Evolutionary conservation across 2,329 filamentous ascomycete species (phyloP).

Genomic region (Onygenales sp.): DNA sequence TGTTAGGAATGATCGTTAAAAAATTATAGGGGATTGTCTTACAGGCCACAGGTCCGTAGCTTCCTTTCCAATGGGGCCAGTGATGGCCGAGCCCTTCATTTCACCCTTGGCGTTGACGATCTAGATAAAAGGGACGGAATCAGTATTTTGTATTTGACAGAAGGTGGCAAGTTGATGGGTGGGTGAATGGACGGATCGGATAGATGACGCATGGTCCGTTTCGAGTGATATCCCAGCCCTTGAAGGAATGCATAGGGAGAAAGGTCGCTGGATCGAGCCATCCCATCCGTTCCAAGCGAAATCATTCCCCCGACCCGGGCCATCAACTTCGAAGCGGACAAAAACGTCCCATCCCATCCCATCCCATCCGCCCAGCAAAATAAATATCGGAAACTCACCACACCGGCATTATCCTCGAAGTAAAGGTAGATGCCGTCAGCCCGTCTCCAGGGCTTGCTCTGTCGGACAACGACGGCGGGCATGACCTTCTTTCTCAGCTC

Average conservation of each 20-base stretch:
- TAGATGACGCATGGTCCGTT: no score
- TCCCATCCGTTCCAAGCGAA: no score
- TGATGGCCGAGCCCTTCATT: constrained; percentile 99
- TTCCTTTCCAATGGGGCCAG: constrained; percentile 98
- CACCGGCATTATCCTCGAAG: constrained; percentile 99
- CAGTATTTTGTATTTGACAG: neutral
- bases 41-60: constrained; percentile 98
- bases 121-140: constrained; percentile 35
- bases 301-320: no score
- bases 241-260: no score
- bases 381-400: constrained; percentile 53
- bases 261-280: no score
- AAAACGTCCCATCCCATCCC: neutral
- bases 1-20: constrained; percentile 22
- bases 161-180: neutral
- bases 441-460: constrained; percentile 99
- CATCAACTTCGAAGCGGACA: no score
- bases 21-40: constrained; percentile 30
- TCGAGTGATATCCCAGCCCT: no score
- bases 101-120: constrained; percentile 99
- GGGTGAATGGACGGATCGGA: no score
- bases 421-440: constrained; percentile 98
- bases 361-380: neutral
- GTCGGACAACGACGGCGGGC: constrained; percentile 96
- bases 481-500: constrained; percentile 99